Conservation (phyloP, 2,329 filamentous ascomycete genomes). For the Sarocladium strictum region DNA sequence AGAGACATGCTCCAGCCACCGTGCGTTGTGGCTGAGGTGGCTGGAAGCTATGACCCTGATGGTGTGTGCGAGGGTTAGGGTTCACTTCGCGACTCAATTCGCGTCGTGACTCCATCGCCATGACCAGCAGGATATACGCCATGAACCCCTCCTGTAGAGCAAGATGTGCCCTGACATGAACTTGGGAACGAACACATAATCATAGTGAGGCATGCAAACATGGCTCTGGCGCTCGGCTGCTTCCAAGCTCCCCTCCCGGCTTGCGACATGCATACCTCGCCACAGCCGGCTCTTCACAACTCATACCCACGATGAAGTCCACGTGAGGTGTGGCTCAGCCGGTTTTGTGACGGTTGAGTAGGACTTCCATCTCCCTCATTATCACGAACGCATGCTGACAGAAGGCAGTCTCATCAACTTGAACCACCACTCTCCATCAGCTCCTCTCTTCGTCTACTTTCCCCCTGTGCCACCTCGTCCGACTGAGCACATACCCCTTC, state of each 20-base stretch:
- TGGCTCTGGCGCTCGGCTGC: constrained; percentile 8
- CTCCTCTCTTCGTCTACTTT: constrained; percentile 49
- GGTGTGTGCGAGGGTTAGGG: neutral
- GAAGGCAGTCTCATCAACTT: constrained; percentile 43
- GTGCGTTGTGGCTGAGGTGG: neutral
- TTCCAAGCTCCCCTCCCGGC: constrained; percentile 11
- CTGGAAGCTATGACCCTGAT: neutral
- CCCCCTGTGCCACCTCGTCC: constrained; percentile 38
- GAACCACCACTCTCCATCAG: constrained; percentile 24
- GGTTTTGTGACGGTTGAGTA: constrained; percentile 47
- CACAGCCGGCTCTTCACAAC: constrained; percentile 15
- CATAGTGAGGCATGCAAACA: constrained; percentile 7
- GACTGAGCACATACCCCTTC: constrained; percentile 22
- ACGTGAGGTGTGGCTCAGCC: constrained; percentile 41
- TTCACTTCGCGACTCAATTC: neutral
- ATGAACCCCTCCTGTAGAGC: neutral
- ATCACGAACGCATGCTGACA: neutral
- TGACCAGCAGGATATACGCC: no score
- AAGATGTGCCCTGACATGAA: neutral
- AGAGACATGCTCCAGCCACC: neutral
- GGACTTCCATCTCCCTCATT: constrained; percentile 16
- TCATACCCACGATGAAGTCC: constrained; percentile 30
- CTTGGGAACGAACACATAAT: neutral
- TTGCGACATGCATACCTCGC: constrained; percentile 15
- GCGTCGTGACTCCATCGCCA: neutral